Conservation (phyloP, 129 eudicot species). For the Scalesia atractyloides region DNA sequence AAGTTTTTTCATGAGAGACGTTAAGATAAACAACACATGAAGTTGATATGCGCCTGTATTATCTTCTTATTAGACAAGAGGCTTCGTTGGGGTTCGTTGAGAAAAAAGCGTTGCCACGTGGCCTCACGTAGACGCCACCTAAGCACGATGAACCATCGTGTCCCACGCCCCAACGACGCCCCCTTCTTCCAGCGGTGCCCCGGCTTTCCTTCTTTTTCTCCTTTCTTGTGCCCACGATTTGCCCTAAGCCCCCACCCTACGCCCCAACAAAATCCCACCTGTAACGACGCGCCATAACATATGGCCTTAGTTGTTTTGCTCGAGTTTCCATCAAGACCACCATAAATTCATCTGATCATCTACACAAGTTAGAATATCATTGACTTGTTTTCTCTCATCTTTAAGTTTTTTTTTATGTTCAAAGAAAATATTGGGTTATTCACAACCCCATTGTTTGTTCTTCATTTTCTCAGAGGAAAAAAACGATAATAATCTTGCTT, state of each 20-base stretch:
- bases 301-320: neutral
- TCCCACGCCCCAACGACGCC: too few relatives aligned
- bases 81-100: too few relatives aligned
- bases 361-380: neutral
- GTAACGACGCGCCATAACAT: too few relatives aligned
- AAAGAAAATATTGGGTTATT: neutral
- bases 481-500: neutral
- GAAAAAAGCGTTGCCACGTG: too few relatives aligned
- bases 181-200: too few relatives aligned
- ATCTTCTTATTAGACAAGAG: neutral
- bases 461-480: conserved; percentile 1
- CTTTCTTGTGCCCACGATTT: too few relatives aligned
- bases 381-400: neutral
- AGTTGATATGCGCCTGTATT: neutral
- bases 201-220: too few relatives aligned
- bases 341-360: neutral
- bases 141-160: too few relatives aligned
- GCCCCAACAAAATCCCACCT: too few relatives aligned
- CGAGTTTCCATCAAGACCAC: neutral
- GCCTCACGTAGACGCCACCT: too few relatives aligned
- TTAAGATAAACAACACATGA: neutral
- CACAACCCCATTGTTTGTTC: neutral
- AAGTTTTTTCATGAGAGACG: conserved; percentile 36
- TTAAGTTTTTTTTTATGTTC: neutral
- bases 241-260: too few relatives aligned